Percentiles rank a stretch among this genome's conserved stretches.
Evolutionary conservation across 306 rosid species (phyloP).

Genomic region (Pterocarpus macrocarpus): DNA sequence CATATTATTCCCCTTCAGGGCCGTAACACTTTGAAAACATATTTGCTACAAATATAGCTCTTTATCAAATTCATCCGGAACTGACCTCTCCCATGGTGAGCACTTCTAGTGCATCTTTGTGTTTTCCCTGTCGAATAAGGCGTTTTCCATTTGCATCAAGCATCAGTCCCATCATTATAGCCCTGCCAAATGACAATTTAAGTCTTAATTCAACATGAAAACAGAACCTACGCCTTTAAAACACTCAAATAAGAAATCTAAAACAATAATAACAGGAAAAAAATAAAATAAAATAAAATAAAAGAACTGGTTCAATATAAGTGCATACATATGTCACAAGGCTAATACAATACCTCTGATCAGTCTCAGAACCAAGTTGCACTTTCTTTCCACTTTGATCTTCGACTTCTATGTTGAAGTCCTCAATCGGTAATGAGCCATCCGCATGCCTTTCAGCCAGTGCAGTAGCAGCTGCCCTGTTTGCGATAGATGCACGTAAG

Average conservation of each 20-base stretch:
- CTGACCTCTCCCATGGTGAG: constrained; percentile 91
- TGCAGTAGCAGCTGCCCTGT: constrained; percentile 80
- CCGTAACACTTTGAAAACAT: background rate
- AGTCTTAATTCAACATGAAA: constrained; percentile 45
- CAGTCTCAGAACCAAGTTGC: constrained; percentile 76
- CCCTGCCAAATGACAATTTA: constrained; percentile 63
- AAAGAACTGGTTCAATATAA: background rate
- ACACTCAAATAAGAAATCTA: constrained; percentile 25
- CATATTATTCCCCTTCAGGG: background rate
- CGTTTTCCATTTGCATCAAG: constrained; percentile 87
- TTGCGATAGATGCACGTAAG: constrained; percentile 24
- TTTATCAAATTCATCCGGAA: constrained; percentile 32
- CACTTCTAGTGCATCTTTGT: constrained; percentile 87
- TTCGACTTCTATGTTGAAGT: constrained; percentile 83
- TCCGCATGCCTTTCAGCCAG: constrained; percentile 77
- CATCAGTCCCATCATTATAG: constrained; percentile 96
- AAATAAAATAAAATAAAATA: too few species aligned
- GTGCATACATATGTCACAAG: background rate
- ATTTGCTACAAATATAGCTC: background rate
- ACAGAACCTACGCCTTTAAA: constrained; percentile 32
- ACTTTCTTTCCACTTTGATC: constrained; percentile 93
- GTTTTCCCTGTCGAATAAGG: constrained; percentile 62
- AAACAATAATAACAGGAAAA: constrained; percentile 8
- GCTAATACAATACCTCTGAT: constrained; percentile 67
- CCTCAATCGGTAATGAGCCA: constrained; percentile 81